These are phyloP conservation scores for Amanita exitialis DNA, from an alignment of 768 basidiomycete species.

Conservation along the genomic window DNA sequence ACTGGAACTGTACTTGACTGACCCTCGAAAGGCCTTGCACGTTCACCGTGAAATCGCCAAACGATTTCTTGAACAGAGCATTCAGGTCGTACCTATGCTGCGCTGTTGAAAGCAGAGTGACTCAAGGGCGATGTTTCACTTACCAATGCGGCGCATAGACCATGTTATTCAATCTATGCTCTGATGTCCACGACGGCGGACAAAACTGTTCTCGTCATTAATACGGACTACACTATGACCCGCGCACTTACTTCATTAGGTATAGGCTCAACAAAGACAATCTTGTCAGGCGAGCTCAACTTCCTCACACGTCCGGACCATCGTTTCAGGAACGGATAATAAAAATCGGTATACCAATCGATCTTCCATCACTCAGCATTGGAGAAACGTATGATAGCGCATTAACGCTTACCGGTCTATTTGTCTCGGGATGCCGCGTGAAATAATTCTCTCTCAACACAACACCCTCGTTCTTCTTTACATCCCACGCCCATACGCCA, in stretches of 20 bases:
- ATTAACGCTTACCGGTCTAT: conserved; percentile 37
- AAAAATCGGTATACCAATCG: conserved; percentile 83
- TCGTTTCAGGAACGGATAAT: conserved; percentile 62
- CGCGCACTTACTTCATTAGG: conserved; percentile 72
- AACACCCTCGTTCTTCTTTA: conserved; percentile 51
- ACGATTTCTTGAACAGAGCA: conserved; percentile 74
- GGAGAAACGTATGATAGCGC: background rate
- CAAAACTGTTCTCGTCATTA: conserved; percentile 51
- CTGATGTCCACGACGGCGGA: conserved; percentile 63
- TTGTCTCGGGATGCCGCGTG: conserved; percentile 51
- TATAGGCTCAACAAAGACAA: conserved; percentile 76
- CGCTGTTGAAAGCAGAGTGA: background rate
- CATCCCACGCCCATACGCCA: conserved; percentile 89
- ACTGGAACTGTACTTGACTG: conserved; percentile 11
- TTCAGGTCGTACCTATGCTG: conserved; percentile 81
- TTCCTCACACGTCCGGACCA: conserved; percentile 57
- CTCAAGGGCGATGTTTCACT: background rate
- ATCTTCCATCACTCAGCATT: conserved; percentile 30
- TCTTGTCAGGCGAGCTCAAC: conserved; percentile 38
- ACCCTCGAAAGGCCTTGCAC: conserved; percentile 90
- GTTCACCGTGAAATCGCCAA: conserved; percentile 81
- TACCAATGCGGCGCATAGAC: conserved; percentile 19
- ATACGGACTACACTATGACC: background rate
- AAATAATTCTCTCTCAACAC: conserved; percentile 85
- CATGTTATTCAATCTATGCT: conserved; percentile 35